Percentiles rank a stretch among this genome's conserved stretches.
Conservation (phyloP, 371 early-diverging fungal species). For the Mortierella sp. region DNA sequence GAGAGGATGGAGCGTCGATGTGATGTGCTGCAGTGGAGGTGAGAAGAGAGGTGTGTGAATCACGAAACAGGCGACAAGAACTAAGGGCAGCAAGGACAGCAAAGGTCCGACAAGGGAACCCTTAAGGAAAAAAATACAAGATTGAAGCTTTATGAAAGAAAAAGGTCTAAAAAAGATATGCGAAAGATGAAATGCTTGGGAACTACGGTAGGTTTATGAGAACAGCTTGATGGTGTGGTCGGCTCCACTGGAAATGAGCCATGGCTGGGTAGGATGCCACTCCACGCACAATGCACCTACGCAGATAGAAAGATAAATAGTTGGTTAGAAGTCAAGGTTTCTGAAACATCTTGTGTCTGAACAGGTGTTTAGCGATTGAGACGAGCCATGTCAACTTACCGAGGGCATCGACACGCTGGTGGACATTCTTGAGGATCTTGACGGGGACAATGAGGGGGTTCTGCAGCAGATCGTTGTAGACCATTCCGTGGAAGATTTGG, state of each 20-base stretch:
- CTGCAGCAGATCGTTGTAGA: slow-evolving; percentile 92
- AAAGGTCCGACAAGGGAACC: no score
- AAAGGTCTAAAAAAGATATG: not conserved
- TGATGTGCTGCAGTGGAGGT: not conserved
- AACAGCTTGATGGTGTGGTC: slow-evolving; percentile 84
- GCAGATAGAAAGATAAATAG: not conserved
- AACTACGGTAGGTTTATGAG: slow-evolving; percentile 65
- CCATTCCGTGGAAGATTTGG: slow-evolving; percentile 97
- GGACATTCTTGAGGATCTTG: slow-evolving; percentile 87
- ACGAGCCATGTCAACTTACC: slow-evolving; percentile 62
- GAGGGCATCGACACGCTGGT: slow-evolving; percentile 77
- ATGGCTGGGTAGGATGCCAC: slow-evolving; percentile 98
- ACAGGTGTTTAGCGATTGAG: not conserved
- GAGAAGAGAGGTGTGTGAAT: no score
- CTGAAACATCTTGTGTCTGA: not conserved
- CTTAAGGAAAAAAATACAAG: slow-evolving; percentile 1
- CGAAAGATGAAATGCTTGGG: not conserved
- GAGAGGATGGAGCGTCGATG: not conserved
- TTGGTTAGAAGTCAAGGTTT: not conserved
- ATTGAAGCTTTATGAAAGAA: not conserved
- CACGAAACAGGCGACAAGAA: no score
- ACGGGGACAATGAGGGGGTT: slow-evolving; percentile 99
- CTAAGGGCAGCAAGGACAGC: no score
- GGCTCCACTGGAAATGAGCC: slow-evolving; percentile 90
- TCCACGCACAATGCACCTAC: slow-evolving; percentile 83